phyloP scores from a whole-genome alignment of 306 rosid genomes.

The Rubus parviflorus region DNA sequence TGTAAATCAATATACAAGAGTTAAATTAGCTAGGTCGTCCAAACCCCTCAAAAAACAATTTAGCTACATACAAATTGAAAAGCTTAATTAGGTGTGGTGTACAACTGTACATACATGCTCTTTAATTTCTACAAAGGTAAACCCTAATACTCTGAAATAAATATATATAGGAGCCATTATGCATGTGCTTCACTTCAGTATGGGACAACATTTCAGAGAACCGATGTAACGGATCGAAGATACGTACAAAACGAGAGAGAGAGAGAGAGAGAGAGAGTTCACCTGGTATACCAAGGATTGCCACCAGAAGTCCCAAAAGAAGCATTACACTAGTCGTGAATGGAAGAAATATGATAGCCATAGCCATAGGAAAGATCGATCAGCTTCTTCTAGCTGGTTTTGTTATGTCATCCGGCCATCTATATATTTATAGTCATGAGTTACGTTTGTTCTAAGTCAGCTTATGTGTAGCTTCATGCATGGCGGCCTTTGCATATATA shows the following conservation, averaged over 20 bases:
- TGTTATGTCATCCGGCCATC: neutral
- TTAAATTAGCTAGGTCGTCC: neutral
- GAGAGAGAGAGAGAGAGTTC: neutral
- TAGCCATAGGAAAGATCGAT: neutral
- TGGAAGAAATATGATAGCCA: conserved; percentile 5
- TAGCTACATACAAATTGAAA: too few species aligned
- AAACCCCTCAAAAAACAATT: too few species aligned
- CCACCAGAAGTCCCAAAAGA: conserved; percentile 19
- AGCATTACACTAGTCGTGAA: conserved; percentile 19
- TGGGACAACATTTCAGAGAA: too few species aligned
- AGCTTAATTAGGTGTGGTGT: too few species aligned
- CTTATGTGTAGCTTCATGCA: neutral
- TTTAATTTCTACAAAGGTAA: too few species aligned
- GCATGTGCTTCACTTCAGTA: too few species aligned
- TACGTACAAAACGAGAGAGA: too few species aligned
- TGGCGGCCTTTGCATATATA: neutral
- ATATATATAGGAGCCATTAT: too few species aligned
- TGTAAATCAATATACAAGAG: neutral
- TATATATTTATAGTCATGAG: conserved; percentile 21
- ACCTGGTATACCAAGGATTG: conserved; percentile 31
- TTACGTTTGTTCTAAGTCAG: neutral
- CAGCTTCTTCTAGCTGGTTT: neutral
- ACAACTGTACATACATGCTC: too few species aligned
- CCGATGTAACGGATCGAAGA: too few species aligned
- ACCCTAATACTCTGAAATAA: too few species aligned